These are phyloP conservation scores for Rauvolfia tetraphylla DNA, from an alignment of 257 asterid species.

Conservation along the genomic window DNA sequence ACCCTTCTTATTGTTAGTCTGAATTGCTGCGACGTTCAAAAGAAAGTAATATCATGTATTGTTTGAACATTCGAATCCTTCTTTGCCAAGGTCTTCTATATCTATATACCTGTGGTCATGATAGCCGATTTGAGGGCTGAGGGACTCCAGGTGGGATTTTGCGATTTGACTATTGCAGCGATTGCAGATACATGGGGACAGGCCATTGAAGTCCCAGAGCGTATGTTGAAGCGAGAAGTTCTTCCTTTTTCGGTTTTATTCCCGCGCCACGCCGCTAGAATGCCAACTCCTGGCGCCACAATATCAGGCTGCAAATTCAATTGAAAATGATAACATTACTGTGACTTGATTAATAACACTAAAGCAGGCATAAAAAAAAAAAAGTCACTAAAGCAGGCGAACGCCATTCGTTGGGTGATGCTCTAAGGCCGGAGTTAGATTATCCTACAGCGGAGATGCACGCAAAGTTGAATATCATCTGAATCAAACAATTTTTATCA, in stretches of 20 bases:
- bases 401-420: no score
- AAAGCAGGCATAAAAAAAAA: no score
- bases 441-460: background rate
- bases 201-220: slow-evolving; percentile 80
- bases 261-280: slow-evolving; percentile 73
- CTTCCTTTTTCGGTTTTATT: slow-evolving; percentile 29
- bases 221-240: slow-evolving; percentile 40
- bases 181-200: no score
- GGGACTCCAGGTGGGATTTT: slow-evolving; percentile 53
- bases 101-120: slow-evolving; percentile 60
- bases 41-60: slow-evolving; percentile 64
- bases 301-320: no score
- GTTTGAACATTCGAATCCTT: no score
- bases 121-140: slow-evolving; percentile 71
- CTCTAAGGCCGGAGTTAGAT: no score
- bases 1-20: slow-evolving; percentile 45
- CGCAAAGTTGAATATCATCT: no score
- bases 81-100: slow-evolving; percentile 36
- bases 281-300: no score
- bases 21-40: slow-evolving; percentile 39
- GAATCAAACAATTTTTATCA: no score
- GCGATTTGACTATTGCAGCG: no score
- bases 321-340: slow-evolving; percentile 45
- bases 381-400: no score
- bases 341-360: no score